Evolutionary conservation across 73 alveolate species (phyloP).

Genomic region (Paramecium biaurelia): DNA sequence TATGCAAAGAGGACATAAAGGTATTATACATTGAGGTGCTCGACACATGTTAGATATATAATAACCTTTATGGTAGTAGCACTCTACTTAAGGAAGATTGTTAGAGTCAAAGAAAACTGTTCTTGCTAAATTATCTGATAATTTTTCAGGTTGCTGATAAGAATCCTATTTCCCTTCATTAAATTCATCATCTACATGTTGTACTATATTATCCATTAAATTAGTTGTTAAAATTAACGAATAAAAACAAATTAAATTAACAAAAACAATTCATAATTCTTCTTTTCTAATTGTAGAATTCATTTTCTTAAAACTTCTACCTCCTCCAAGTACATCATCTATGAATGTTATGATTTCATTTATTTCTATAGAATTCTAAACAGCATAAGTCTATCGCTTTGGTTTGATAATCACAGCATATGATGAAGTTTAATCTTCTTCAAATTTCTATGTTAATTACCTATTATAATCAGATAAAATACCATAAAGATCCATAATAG

Average conservation of each 20-base stretch:
- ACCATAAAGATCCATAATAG: neutral
- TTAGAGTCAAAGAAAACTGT: neutral
- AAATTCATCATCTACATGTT: neutral
- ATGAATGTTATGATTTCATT: neutral
- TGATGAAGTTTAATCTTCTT: neutral
- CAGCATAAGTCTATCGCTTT: neutral
- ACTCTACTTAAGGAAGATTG: conserved; percentile 27
- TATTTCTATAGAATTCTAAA: neutral
- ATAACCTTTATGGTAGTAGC: conserved; percentile 31
- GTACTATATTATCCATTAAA: neutral
- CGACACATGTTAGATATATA: conserved; percentile 14
- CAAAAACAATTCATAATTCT: conserved; percentile 10
- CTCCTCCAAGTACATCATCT: conserved; percentile 53
- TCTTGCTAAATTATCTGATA: neutral
- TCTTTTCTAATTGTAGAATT: neutral
- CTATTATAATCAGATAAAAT: neutral
- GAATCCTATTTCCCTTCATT: neutral
- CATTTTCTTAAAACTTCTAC: neutral
- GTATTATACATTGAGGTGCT: conserved; percentile 46
- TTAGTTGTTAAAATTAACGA: conserved; percentile 25
- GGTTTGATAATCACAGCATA: conserved; percentile 14
- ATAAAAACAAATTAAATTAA: neutral
- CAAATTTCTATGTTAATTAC: neutral
- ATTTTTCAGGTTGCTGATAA: neutral
- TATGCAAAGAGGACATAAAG: conserved; percentile 41